phyloP scores from a whole-genome alignment of 768 basidiomycete genomes.

The Lactifluus volemus region DNA sequence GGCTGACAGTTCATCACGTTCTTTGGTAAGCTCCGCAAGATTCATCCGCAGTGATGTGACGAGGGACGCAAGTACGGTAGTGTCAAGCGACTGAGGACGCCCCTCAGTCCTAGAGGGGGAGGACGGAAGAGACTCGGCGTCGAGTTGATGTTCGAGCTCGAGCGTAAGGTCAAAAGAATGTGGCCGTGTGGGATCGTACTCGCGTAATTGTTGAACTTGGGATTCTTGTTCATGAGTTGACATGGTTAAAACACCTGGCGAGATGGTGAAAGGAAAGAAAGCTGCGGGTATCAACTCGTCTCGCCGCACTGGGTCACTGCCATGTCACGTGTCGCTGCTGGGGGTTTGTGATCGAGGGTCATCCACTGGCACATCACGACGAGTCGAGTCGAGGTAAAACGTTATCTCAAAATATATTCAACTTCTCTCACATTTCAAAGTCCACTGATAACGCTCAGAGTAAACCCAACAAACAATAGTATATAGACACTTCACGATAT shows the following conservation, averaged over 20 bases:
- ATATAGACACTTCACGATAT: conserved; percentile 9
- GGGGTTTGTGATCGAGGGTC: neutral
- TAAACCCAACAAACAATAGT: conserved; percentile 1
- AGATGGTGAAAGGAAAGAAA: neutral
- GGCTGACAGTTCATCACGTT: conserved; percentile 58
- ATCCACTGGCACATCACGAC: too few relatives aligned
- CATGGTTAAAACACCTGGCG: conserved; percentile 23
- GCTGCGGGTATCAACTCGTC: neutral
- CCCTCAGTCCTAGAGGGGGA: conserved; percentile 27
- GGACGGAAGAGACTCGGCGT: conserved; percentile 50
- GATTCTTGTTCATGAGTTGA: conserved; percentile 23
- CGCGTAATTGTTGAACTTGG: conserved; percentile 11
- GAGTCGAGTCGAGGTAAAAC: too few relatives aligned
- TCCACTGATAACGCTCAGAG: neutral
- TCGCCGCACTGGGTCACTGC: neutral
- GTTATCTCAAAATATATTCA: too few relatives aligned
- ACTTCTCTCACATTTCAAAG: neutral
- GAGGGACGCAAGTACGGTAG: conserved; percentile 67
- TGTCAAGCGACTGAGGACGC: conserved; percentile 53
- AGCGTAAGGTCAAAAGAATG: conserved; percentile 60
- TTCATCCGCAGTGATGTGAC: conserved; percentile 64
- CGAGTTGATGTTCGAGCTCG: conserved; percentile 70
- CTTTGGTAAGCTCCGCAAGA: conserved; percentile 53
- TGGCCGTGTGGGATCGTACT: conserved; percentile 26
- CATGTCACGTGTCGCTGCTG: conserved; percentile 3